A percentile compares a stretch with the other conserved stretches of the same genome.
Evolutionary conservation across 345 rosid species (phyloP).

Genomic region (Citrus glauca): DNA sequence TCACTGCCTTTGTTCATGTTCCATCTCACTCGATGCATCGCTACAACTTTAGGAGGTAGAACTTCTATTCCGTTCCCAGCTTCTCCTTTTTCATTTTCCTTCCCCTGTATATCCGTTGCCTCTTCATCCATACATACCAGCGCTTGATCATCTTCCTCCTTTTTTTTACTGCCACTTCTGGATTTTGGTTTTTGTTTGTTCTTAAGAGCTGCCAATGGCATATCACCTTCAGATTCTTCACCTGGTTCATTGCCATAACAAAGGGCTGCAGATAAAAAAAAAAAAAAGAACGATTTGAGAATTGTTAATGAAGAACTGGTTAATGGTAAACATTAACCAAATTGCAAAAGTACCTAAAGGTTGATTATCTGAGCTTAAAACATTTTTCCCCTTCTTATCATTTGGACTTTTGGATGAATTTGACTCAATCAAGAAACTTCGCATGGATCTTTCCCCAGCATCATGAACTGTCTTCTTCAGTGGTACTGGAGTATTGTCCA

Average conservation of each 20-base stretch:
- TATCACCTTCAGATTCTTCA: conserved; percentile 39
- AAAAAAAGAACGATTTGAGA: neutral
- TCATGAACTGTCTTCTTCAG: conserved; percentile 46
- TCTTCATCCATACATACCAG: conserved; percentile 19
- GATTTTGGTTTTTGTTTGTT: conserved; percentile 29
- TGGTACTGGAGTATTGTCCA: conserved; percentile 35
- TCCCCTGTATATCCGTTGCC: neutral
- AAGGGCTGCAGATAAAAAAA: conserved; percentile 37
- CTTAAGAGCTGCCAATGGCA: conserved; percentile 23
- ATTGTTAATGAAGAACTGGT: neutral
- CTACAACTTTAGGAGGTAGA: conserved; percentile 59
- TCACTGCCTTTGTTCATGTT: conserved; percentile 83
- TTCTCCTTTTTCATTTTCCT: conserved; percentile 17
- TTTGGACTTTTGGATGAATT: conserved; percentile 19
- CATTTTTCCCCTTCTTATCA: conserved; percentile 15
- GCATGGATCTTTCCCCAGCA: conserved; percentile 35
- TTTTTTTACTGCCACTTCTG: conserved; percentile 15
- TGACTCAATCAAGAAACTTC: conserved; percentile 33
- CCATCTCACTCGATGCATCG: conserved; percentile 79
- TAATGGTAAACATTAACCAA: neutral
- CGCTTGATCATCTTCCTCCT: conserved; percentile 19
- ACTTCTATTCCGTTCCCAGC: conserved; percentile 14
- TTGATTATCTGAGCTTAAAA: conserved; percentile 17
- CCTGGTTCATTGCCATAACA: conserved; percentile 39
- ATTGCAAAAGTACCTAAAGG: conserved; percentile 26